These are phyloP conservation scores for Plectosphaerella sp. DNA, from an alignment of 2,329 filamentous ascomycete genomes.

Conservation along the genomic window DNA sequence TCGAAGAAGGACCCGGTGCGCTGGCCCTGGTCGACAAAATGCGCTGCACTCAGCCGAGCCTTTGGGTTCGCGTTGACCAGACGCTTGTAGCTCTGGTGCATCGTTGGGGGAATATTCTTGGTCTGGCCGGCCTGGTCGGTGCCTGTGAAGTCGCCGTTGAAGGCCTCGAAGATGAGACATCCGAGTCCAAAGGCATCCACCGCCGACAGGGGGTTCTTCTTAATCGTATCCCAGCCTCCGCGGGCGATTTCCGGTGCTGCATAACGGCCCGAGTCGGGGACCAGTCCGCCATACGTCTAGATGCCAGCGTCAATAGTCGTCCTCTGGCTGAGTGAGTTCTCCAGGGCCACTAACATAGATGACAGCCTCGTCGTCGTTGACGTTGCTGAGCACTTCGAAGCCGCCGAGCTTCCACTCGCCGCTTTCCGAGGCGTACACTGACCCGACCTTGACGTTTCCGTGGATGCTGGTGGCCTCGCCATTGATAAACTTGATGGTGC, in stretches of 20 bases:
- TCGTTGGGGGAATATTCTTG: constrained; percentile 77
- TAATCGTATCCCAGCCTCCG: constrained; percentile 87
- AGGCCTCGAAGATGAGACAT: constrained; percentile 80
- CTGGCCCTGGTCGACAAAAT: constrained; percentile 86
- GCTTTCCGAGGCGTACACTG: constrained; percentile 89
- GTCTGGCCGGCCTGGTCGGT: constrained; percentile 79
- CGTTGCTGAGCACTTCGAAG: constrained; percentile 87
- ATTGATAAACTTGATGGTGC: constrained; percentile 94
- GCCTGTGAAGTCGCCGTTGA: constrained; percentile 77
- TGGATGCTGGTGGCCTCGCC: constrained; percentile 89
- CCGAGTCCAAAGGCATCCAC: constrained; percentile 87
- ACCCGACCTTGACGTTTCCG: constrained; percentile 77
- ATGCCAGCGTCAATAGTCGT: constrained; percentile 8
- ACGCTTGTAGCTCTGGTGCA: constrained; percentile 89
- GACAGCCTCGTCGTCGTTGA: constrained; percentile 92
- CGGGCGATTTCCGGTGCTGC: constrained; percentile 82
- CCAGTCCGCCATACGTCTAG: constrained; percentile 78
- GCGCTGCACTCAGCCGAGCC: constrained; percentile 73
- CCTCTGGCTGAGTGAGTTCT: no score
- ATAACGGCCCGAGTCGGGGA: constrained; percentile 81
- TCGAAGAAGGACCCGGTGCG: constrained; percentile 85
- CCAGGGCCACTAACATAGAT: constrained; percentile 61
- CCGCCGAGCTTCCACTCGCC: constrained; percentile 97
- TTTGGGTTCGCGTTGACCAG: constrained; percentile 88
- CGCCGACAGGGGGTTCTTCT: constrained; percentile 73